phyloP scores from a whole-genome alignment of 75 land plant genomes.

The Pinus taeda region DNA sequence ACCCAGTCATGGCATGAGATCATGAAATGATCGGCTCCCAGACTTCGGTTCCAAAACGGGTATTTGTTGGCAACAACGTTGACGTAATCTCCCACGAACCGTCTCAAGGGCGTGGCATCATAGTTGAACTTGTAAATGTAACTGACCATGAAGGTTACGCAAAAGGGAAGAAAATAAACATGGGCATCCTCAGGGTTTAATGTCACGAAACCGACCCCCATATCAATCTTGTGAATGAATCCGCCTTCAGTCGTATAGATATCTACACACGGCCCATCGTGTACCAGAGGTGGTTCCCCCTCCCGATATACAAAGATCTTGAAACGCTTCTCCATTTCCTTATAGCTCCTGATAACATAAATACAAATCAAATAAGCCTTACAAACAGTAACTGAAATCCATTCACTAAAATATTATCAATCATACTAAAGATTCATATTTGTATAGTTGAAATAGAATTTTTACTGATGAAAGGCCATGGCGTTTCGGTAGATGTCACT shows the following conservation, averaged over 20 bases:
- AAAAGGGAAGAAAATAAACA: conserved; percentile 76
- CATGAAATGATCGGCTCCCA: conserved; percentile 75
- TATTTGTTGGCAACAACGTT: conserved; percentile 34
- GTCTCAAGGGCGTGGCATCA: conserved; percentile 25
- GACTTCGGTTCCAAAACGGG: conserved; percentile 61
- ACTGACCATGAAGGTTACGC: conserved; percentile 61
- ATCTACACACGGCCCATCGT: conserved; percentile 76
- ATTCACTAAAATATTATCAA: neutral
- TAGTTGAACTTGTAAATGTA: conserved; percentile 29
- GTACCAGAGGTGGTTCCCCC: conserved; percentile 87
- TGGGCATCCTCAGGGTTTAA: conserved; percentile 68
- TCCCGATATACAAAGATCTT: conserved; percentile 71
- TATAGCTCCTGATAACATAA: conserved; percentile 63
- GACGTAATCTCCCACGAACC: conserved; percentile 39
- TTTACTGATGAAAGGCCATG: conserved; percentile 52
- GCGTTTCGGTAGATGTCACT: conserved; percentile 64
- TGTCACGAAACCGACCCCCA: conserved; percentile 50
- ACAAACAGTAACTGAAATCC: neutral
- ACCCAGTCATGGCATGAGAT: conserved; percentile 86
- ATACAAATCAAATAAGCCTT: neutral
- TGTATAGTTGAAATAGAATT: no score
- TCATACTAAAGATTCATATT: neutral
- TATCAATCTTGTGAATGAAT: conserved; percentile 68
- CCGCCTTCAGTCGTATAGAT: conserved; percentile 84
- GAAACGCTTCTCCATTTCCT: conserved; percentile 85